A percentile compares a stretch with the other conserved stretches of the same genome.
Conservation (phyloP, 768 basidiomycete species). For the Tricholoma sp. region DNA sequence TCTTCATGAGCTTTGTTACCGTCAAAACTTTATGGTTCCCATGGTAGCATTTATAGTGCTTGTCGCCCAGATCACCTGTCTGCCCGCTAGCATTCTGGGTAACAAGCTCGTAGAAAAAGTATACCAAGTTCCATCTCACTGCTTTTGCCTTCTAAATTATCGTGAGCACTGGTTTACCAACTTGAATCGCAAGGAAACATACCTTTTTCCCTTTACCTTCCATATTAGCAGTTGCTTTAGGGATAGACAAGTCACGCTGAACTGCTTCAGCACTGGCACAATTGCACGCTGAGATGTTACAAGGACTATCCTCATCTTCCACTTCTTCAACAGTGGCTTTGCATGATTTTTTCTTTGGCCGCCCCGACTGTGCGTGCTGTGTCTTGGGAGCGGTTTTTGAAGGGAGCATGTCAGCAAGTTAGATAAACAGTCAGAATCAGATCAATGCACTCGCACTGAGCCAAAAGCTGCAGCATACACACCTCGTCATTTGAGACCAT, state of each 20-base stretch:
- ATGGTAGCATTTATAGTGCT: constrained; percentile 18
- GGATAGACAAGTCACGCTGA: too few relatives aligned
- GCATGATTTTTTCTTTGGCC: neutral
- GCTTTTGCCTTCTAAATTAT: neutral
- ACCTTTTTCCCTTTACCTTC: neutral
- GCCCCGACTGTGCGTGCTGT: too few relatives aligned
- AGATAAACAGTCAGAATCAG: too few relatives aligned
- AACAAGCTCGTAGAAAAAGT: constrained; percentile 15
- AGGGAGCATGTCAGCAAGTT: constrained; percentile 1
- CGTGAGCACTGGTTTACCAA: too few relatives aligned
- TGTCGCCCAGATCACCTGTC: constrained; percentile 14
- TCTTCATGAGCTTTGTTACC: constrained; percentile 9
- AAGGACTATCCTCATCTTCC: neutral
- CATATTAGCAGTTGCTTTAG: neutral
- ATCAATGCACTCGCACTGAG: too few relatives aligned
- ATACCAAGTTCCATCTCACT: constrained; percentile 2
- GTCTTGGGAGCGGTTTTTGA: neutral
- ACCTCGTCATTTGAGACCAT: too few relatives aligned
- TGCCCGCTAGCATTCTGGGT: constrained; percentile 5
- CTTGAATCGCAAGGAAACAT: neutral
- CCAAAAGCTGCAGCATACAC: too few relatives aligned
- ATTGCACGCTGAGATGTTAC: neutral
- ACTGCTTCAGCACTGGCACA: neutral
- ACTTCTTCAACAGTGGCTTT: neutral
- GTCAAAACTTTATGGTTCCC: constrained; percentile 12